These are phyloP conservation scores for Penicillium sp. DNA, from an alignment of 2,329 filamentous ascomycete species.

Conservation along the genomic window DNA sequence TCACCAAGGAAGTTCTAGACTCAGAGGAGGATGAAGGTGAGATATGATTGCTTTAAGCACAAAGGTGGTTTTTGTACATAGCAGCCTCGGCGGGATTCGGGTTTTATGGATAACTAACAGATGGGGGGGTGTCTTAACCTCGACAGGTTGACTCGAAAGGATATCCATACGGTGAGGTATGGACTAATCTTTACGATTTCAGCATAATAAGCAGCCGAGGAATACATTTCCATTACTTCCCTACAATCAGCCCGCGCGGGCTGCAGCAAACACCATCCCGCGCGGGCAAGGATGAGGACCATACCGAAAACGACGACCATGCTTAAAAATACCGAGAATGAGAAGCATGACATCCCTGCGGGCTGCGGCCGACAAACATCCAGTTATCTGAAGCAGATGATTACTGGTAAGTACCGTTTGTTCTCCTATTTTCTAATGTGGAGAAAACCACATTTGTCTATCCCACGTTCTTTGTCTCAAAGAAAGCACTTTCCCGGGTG, in stretches of 20 bases:
- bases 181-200: background rate
- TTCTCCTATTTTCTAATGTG: background rate
- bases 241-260: no score
- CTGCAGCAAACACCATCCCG: no score
- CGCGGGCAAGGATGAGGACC: no score
- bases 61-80: background rate
- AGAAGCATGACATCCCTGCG: no score
- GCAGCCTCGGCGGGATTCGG: background rate
- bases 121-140: background rate
- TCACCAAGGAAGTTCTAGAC: background rate
- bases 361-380: no score
- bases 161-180: background rate
- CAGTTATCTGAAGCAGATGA: background rate
- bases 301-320: no score
- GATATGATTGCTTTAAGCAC: background rate
- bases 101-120: background rate
- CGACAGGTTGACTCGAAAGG: background rate
- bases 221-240: no score
- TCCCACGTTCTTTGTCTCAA: background rate
- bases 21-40: background rate
- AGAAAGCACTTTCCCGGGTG: background rate
- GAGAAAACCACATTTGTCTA: background rate
- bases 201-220: no score
- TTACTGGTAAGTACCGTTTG: background rate
- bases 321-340: no score